Percentiles rank a stretch among this genome's conserved stretches.
These are phyloP conservation scores for Stropharia rugosoannulata DNA, from an alignment of 768 basidiomycete species.

Conservation along the genomic window DNA sequence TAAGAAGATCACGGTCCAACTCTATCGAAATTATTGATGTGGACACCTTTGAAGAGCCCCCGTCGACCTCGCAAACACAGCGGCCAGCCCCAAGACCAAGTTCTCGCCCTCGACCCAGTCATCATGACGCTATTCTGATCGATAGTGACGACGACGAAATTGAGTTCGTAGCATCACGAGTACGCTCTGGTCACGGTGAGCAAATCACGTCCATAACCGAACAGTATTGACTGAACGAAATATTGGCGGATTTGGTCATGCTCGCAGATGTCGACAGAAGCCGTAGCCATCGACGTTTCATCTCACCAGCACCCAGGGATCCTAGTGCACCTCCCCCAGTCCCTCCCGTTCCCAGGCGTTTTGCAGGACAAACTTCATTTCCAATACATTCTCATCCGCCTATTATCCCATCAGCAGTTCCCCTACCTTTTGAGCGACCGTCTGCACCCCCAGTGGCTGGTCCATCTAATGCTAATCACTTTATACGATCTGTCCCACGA, in stretches of 20 bases:
- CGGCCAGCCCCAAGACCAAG: slow-evolving; percentile 8
- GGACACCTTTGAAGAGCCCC: slow-evolving; percentile 21
- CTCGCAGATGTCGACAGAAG: slow-evolving; percentile 10
- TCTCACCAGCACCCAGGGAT: slow-evolving; percentile 49
- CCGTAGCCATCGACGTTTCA: slow-evolving; percentile 14
- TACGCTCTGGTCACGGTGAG: slow-evolving; percentile 16
- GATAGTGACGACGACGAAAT: slow-evolving; percentile 39
- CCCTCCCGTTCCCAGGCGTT: slow-evolving; percentile 45
- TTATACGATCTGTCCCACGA: slow-evolving; percentile 19
- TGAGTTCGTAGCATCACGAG: slow-evolving; percentile 13
- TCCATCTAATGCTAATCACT: slow-evolving; percentile 16
- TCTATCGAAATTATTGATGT: slow-evolving; percentile 45
- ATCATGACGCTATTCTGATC: slow-evolving; percentile 32
- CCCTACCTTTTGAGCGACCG: slow-evolving; percentile 50
- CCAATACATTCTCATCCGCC: slow-evolving; percentile 35
- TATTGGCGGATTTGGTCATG: neutral
- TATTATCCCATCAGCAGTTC: slow-evolving; percentile 48
- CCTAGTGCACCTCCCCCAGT: slow-evolving; percentile 44
- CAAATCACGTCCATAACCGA: neutral
- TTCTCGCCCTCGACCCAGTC: slow-evolving; percentile 12
- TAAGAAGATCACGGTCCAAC: slow-evolving; percentile 20
- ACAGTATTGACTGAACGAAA: neutral
- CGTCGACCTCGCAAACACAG: slow-evolving; percentile 10
- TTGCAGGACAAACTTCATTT: slow-evolving; percentile 33
- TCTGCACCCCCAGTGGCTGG: slow-evolving; percentile 22